A percentile compares a stretch with the other conserved stretches of the same genome.
Conservation (phyloP, 2,329 filamentous ascomycete genomes). For the Dactylellina parvicollis region DNA sequence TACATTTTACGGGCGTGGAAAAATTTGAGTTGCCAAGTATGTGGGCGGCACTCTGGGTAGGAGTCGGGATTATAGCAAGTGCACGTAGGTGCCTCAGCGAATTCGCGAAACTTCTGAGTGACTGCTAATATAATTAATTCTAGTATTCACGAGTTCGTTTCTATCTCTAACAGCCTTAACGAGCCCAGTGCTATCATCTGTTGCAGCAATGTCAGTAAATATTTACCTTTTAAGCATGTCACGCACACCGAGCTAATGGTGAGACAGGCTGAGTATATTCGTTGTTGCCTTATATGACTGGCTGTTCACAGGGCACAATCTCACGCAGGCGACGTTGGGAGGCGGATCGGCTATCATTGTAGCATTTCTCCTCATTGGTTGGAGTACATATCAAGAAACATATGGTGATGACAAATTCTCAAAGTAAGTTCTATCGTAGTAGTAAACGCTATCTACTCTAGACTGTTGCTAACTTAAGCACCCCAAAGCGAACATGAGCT, state of each 20-base stretch:
- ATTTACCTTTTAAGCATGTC: background rate
- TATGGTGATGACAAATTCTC: slow-evolving; percentile 6
- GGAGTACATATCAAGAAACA: slow-evolving; percentile 50
- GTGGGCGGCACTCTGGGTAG: slow-evolving; percentile 40
- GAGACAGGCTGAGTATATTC: slow-evolving; percentile 40
- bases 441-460: background rate
- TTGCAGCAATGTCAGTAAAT: slow-evolving; percentile 45
- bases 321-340: slow-evolving; percentile 33
- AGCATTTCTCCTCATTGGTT: slow-evolving; percentile 41
- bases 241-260: background rate
- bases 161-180: slow-evolving; percentile 48
- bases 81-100: slow-evolving; percentile 24
- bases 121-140: background rate
- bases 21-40: slow-evolving; percentile 19
- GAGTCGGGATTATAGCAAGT: slow-evolving; percentile 25
- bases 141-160: slow-evolving; percentile 42
- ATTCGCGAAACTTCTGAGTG: background rate
- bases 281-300: slow-evolving; percentile 45
- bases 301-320: slow-evolving; percentile 34
- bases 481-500: slow-evolving; percentile 29
- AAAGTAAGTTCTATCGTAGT: slow-evolving; percentile 16
- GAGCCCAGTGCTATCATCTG: slow-evolving; percentile 44
- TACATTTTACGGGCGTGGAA: slow-evolving; percentile 35
- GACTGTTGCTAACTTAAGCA: background rate
- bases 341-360: slow-evolving; percentile 45